Evolutionary conservation across 768 basidiomycete genomes (phyloP), one percentile per base, ranked within the genome.

Genomic region (Saitozyma podzolica): DNA sequence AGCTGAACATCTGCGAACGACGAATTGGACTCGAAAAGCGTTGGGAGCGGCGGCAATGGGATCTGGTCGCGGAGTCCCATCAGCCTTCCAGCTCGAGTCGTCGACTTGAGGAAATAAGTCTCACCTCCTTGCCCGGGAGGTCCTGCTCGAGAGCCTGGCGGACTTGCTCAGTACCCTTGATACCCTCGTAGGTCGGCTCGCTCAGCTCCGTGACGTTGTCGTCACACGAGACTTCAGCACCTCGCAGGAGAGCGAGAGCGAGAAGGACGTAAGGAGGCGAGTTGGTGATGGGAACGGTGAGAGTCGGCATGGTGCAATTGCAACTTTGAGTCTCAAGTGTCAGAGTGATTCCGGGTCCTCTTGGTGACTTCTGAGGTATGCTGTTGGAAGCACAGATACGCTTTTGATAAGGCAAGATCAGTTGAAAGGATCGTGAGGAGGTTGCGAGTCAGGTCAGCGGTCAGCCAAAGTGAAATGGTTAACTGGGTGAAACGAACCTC

Each of bases 1-100:
- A 85, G 78, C 16, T 88, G 63, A n/a, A 77, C 65, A 54, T 75
- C 72, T 50, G 64, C 61, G 66, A 77, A 79, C 8, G 72, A 53
- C 13, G 67, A 72, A 20, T 65, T 68, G 9, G 69, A 48, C 10
- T 70, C 72, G 58, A 79, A 67, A 11, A 71, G 50, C 4, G 71
- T 72, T 0, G 75, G 75, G 8, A 76, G 59, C 9, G 69, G 63
- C 20, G 78, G 75, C 16, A 79, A 64, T 9, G 75, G 69, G 20
- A 65, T 69, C 78, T 78, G 54, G 29, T 29, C 29, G 29, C 5
- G 29, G 29, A 29, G 29, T 29, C 5, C 20, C 16, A 9, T 53
- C 49, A 42, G 58, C 41, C 56, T 29, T 29, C 29, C 14, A 40
- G 4, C 8, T 1, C 54, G 16, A 14, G 54, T 14, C 17, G n/a